These are phyloP conservation scores for Tetradesmus obliquus DNA, from an alignment of 139 green algal genomes.

Conservation along the genomic window DNA sequence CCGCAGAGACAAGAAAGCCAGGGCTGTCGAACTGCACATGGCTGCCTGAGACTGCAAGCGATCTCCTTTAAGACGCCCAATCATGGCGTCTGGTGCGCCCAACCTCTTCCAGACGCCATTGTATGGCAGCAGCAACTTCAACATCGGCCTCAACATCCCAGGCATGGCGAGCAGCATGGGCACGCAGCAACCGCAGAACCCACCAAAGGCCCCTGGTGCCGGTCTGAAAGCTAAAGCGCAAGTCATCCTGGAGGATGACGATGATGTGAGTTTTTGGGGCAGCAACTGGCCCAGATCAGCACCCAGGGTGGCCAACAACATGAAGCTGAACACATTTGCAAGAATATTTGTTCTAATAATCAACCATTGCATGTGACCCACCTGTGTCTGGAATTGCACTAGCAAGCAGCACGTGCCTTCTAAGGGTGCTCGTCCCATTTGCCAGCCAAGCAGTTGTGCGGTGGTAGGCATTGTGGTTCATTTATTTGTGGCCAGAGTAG, in stretches of 20 bases:
- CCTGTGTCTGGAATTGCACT: no score
- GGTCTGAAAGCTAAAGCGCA: conserved; percentile 35
- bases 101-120: background rate
- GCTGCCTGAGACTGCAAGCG: background rate
- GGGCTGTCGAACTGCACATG: background rate
- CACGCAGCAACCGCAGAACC: background rate
- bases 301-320: background rate
- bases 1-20: background rate
- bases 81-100: background rate
- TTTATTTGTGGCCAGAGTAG: no score
- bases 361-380: no score
- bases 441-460: background rate
- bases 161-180: background rate
- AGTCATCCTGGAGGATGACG: conserved; percentile 30
- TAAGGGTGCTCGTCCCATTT: background rate
- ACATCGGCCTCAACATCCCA: background rate
- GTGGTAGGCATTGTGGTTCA: no score
- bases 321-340: background rate
- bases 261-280: conserved; percentile 7
- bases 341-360: no score
- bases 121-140: background rate
- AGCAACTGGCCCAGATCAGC: background rate
- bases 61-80: background rate
- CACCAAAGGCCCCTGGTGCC: no score
- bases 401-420: background rate